Evolutionary conservation across 768 basidiomycete genomes (phyloP), one percentile per base, ranked within the genome.

Genomic region (Hygrocybe punicea): DNA sequence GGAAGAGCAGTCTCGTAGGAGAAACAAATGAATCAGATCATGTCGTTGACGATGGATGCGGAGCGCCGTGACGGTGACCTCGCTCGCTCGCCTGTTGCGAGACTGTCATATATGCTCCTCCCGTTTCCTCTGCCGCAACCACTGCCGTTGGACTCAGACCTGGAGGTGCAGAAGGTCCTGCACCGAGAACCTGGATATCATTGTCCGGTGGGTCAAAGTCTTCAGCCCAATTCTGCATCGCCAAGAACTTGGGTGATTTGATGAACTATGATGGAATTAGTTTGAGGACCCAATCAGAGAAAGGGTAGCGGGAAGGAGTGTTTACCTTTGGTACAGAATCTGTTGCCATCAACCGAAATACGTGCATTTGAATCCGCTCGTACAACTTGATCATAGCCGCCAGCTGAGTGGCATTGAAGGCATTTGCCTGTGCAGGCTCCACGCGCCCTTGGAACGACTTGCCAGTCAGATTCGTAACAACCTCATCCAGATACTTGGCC

Each of bases 261-360:
- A 92, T 90, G 76, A 93, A 93, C 92, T 93, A 58, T 13, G 44
- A 55, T 36, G 53, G 58, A 16, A 58, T 57, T 47, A 58, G 47
- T 14, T 59, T 60, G 60, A 58, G 57, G 56, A 39, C 56, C 36
- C 6, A 16, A 37, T 23, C 42, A 52, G 42, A 49, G 23, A 53
- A 13, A 36, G 39, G 46, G 16, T 36, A 51, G 13, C 17, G 64
- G 11, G 13, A 46, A 39, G 46, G 40, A 21, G 53, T 5, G 17
- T 78, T 25, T 64, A 91, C 91, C 81, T 96, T 96, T 13, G 97
- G 97, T n/a, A 99, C 89, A 6, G 96, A 98, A 71, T 99, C 97
- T 55, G 95, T 96, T 16, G 97, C 94, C 91, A 99, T 96, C 64
- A 99, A 69, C 47, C 96, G 84, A 79, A 98, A 98, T 61, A 98